A percentile compares a stretch with the other conserved stretches of the same genome.
Evolutionary conservation across 2,329 filamentous ascomycete species (phyloP).

Genomic region (Colletotrichum kahawae): DNA sequence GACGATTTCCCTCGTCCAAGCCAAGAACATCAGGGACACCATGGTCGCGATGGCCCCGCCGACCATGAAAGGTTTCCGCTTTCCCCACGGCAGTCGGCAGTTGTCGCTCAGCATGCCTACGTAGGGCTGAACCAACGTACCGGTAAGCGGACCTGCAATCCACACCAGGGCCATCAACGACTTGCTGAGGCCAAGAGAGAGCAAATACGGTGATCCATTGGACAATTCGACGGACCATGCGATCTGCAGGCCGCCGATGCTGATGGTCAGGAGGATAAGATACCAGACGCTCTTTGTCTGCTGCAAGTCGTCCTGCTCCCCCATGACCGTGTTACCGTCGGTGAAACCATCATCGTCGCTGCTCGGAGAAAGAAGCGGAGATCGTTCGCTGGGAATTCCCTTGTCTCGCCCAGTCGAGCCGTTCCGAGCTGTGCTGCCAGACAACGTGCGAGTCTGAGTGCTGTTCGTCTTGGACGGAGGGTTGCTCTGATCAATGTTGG

Average conservation of each 20-base stretch:
- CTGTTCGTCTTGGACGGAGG: not conserved
- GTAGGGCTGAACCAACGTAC: slow-evolving; percentile 81
- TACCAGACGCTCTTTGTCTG: slow-evolving; percentile 84
- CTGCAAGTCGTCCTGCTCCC: slow-evolving; percentile 40
- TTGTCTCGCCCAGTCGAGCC: not conserved
- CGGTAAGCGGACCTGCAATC: slow-evolving; percentile 82
- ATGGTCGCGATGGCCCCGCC: slow-evolving; percentile 72
- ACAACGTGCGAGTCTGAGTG: not conserved
- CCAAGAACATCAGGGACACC: slow-evolving; percentile 69
- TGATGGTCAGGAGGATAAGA: slow-evolving; percentile 82
- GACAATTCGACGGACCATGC: slow-evolving; percentile 96
- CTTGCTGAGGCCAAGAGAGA: slow-evolving; percentile 83
- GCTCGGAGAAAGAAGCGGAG: slow-evolving; percentile 14
- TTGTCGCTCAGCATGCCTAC: slow-evolving; percentile 83
- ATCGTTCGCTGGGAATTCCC: slow-evolving; percentile 2
- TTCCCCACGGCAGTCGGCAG: slow-evolving; percentile 76
- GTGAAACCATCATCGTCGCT: slow-evolving; percentile 11
- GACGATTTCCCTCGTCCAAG: slow-evolving; percentile 78
- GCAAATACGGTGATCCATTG: slow-evolving; percentile 84
- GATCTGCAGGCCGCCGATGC: slow-evolving; percentile 88
- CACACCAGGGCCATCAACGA: slow-evolving; percentile 83
- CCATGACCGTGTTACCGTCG: slow-evolving; percentile 5
- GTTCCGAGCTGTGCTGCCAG: slow-evolving; percentile 1
- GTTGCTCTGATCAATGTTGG: slow-evolving; percentile 12
- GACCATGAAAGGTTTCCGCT: slow-evolving; percentile 82